Evolutionary conservation across 2,329 filamentous ascomycete genomes (phyloP), one percentile per base, ranked within the genome.

Genomic region (Fusarium tricinctum): DNA sequence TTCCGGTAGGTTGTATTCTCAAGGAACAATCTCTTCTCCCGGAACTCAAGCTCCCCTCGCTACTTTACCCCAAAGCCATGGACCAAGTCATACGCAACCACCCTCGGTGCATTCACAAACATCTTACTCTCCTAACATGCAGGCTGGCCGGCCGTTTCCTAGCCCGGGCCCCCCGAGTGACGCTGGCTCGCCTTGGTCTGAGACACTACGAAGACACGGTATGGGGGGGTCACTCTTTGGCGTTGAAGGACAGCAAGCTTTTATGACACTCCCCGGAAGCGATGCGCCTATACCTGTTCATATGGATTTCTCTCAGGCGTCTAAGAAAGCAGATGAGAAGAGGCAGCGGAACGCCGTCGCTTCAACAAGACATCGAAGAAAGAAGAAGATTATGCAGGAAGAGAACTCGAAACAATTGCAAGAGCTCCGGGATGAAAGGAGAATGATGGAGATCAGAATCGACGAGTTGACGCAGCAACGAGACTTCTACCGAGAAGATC

Each of bases 301-400:
- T 15, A 89, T 95, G 12, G 93, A 97, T 76, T 89, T 92, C 43
- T 91, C 93, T 70, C 91, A 93, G 72, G 93, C 91, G 14, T 97
- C 93, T 14, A 91, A 90, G 70, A 89, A 92, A 72, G 92, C 92
- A 39, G 92, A 96, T 74, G 92, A 97, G 78, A 97, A 96, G 80
- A 86, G 93, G 57, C 90, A 91, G 77, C 88, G 93, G 51, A 97
- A 97, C 74, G 93, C 93, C 40, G 92, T 92, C 47, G 93, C 93
- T 8, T 97, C 93, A 58, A 92, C 92, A 47, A 86, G 93, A 61
- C 96, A 97, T 69, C 87, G 93, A 56, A 88, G 90, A 74, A 87
- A 94, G 62, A 89, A 93, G 75, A 97, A 97, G 80, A 92, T 94
- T 74, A 90, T 91, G 77, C 92, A 95, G 76, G 88, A 87, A 71